phyloP scores from a whole-genome alignment of 2,329 filamentous ascomycete genomes.

The Diaporthe eres region DNA sequence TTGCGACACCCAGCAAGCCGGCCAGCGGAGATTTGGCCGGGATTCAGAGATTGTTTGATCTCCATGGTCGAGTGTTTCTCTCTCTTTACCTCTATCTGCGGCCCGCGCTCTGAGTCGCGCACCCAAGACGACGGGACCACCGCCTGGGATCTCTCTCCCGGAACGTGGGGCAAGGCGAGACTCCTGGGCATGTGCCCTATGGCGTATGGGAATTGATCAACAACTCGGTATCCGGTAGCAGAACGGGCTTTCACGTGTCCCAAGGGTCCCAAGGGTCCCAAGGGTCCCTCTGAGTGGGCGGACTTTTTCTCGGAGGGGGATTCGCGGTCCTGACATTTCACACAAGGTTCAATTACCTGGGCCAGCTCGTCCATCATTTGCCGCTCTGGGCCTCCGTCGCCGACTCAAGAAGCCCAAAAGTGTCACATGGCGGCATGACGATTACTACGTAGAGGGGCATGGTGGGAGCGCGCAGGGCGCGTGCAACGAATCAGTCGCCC shows the following conservation, averaged over 20 bases:
- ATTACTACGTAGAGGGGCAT: neutral
- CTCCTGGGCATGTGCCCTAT: neutral
- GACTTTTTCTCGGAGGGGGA: neutral
- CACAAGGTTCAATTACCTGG: constrained; percentile 3
- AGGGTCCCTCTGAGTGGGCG: neutral
- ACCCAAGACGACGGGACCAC: constrained; percentile 16
- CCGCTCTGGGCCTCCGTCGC: constrained; percentile 16
- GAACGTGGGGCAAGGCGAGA: constrained; percentile 7
- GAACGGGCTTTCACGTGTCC: neutral
- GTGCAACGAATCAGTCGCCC: constrained; percentile 21
- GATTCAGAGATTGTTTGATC: constrained; percentile 23
- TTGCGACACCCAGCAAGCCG: neutral
- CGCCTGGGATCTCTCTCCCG: neutral
- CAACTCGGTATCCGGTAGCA: neutral
- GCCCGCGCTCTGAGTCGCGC: constrained; percentile 10
- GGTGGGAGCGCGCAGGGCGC: neutral
- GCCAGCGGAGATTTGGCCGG: constrained; percentile 20
- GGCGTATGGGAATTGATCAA: neutral
- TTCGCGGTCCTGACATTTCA: constrained; percentile 7
- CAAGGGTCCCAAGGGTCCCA: neutral
- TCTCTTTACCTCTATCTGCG: neutral
- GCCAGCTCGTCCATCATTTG: neutral
- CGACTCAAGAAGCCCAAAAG: constrained; percentile 25
- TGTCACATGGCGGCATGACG: constrained; percentile 5
- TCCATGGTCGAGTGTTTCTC: neutral